Evolutionary conservation across 2,329 filamentous ascomycete species (phyloP).

Genomic region (Scleromitrula shiraiana): DNA sequence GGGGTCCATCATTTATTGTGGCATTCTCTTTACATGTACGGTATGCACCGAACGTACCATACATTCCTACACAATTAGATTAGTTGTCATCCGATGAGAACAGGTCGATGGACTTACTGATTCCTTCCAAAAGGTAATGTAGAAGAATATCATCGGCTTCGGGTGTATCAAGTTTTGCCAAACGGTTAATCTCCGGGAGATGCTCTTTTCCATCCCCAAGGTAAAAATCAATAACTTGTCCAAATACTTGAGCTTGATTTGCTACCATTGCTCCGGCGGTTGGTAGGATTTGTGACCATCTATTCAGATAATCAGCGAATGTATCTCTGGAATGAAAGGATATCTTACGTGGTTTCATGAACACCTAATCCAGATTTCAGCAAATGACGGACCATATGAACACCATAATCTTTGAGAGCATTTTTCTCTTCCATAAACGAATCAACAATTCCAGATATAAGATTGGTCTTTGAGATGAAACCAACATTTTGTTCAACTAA

Average conservation of each 20-base stretch:
- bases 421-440: constrained; percentile 38
- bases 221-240: constrained; percentile 65
- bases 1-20: constrained; percentile 5
- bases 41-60: constrained; percentile 54
- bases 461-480: constrained; percentile 20
- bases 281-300: constrained; percentile 55
- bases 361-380: constrained; percentile 52
- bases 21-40: constrained; percentile 30
- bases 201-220: constrained; percentile 49
- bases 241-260: constrained; percentile 63
- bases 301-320: constrained; percentile 1
- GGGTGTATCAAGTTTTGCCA: constrained; percentile 45
- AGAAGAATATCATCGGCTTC: constrained; percentile 54
- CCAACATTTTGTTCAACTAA: constrained; percentile 59
- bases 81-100: not conserved
- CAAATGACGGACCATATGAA: constrained; percentile 54
- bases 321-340: constrained; percentile 47
- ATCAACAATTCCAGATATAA: constrained; percentile 10
- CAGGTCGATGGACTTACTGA: constrained; percentile 9
- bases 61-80: constrained; percentile 33
- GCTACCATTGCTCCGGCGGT: constrained; percentile 59
- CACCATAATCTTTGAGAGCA: constrained; percentile 44
- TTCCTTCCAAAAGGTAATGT: constrained; percentile 58
- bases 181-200: constrained; percentile 49
- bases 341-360: constrained; percentile 37